Conservation (phyloP, 164 flowering plant species). For the Magnolia sinica region DNA sequence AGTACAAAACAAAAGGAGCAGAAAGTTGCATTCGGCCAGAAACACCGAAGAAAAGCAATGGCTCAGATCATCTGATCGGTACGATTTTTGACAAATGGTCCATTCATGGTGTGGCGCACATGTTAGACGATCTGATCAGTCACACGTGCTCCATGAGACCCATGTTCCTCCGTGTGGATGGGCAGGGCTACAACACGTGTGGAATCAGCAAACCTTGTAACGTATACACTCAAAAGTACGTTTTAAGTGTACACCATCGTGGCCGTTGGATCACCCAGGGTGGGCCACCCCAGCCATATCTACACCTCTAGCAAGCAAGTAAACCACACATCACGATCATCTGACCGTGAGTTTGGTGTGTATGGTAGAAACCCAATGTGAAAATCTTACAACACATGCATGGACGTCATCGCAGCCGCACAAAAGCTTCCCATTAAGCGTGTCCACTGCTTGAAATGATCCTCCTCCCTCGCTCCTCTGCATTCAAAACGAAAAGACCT, state of each 20-base stretch:
- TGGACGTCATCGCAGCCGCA: conserved; percentile 76
- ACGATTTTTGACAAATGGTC: neutral
- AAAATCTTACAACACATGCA: conserved; percentile 57
- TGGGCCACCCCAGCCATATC: neutral
- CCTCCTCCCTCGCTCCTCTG: conserved; percentile 95
- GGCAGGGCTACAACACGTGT: neutral
- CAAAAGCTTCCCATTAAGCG: conserved; percentile 60
- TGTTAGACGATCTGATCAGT: neutral
- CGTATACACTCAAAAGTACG: neutral
- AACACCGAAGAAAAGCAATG: no score
- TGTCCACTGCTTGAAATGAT: conserved; percentile 69
- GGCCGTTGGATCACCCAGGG: neutral
- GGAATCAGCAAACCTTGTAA: no score
- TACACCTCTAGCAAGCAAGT: no score
- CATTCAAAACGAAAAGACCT: neutral
- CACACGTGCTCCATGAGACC: neutral
- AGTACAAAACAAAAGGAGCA: no score
- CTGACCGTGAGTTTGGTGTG: no score
- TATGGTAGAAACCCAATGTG: neutral
- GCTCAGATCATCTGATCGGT: no score
- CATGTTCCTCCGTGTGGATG: no score
- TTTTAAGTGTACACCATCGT: neutral
- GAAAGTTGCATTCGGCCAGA: no score
- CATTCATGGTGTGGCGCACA: neutral
- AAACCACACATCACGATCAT: no score